Base-by-base conservation (phyloP, 345 rosid species). In the Eucalyptus regnans region DNA sequence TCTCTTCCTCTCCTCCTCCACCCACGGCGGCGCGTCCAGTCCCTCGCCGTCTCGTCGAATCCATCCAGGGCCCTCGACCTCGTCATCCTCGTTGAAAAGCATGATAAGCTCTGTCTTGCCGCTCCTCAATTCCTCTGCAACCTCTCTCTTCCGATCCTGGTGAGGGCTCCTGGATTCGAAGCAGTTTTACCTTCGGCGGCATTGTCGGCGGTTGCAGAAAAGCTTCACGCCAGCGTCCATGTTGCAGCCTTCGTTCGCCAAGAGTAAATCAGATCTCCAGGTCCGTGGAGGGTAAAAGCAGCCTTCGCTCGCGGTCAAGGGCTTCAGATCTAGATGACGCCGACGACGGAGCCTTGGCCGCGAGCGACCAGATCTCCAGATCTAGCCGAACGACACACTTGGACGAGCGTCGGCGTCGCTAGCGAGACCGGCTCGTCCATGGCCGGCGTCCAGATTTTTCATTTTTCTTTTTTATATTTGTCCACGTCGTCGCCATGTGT, bases 91-190 rank as follows among this genome's bases (percentile, higher is more conserved):
- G 17, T 29, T 6, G 68, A 62, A 62, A 62, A 62, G 68, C 68
- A 62, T 29, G 33, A 12, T 29, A 27, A 27, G 5, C 68, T 60
- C 31, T 60, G 31, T 60, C 12, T 27, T 5, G 31, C n/a, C 4
- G 66, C 15, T 0, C 66, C 13, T 60, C 31, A 60, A 60, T 60
- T 60, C n/a, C 66, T 25, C 0, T 0, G 31, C 0, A 27, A 12
- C n/a, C 31, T 27, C 66, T 27, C 66, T 27, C 4, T 12, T 25
- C 29, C n/a, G 33, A 60, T 27, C 68, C 68, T 12, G 13, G 66
- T 15, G 66, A 60, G 31, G 31, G 0, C 66, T 60, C 66, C 4
- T 1, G 66, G 66, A 27, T 60, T 60, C 7, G 31, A 0, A 12
- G 33, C 16, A 62, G 68, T 29, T 29, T 29, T 22, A 62, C 17